These are phyloP conservation scores for Obelidium mucronatum DNA, from an alignment of 192 early-diverging fungal genomes.

Conservation along the genomic window DNA sequence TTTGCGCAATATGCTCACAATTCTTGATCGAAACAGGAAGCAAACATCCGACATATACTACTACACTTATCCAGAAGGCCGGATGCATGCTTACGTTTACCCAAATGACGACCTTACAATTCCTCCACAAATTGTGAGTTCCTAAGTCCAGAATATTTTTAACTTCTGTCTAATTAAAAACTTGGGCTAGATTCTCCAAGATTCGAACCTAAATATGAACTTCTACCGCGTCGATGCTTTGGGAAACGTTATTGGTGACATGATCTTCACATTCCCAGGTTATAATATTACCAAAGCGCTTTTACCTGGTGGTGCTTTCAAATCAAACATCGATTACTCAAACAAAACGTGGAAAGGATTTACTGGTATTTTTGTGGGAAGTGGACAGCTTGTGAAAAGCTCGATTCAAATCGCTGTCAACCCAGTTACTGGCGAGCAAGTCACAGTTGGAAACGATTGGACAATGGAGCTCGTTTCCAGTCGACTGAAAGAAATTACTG, in stretches of 20 bases:
- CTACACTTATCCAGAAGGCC: background rate
- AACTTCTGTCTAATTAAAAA: background rate
- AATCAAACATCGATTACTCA: background rate
- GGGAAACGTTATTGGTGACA: background rate
- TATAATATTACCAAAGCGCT: background rate
- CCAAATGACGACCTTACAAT: background rate
- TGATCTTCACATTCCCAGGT: background rate
- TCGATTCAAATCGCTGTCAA: constrained; percentile 2
- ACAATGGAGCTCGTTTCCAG: background rate
- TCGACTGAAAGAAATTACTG: background rate
- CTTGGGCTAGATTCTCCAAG: no score
- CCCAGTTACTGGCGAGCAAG: background rate
- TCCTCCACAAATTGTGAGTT: background rate
- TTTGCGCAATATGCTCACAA: background rate
- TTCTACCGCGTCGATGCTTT: background rate
- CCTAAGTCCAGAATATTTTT: background rate
- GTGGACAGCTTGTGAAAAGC: background rate
- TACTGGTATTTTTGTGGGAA: background rate
- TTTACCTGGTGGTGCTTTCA: background rate
- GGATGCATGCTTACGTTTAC: background rate
- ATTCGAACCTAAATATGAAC: no score
- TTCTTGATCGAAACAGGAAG: background rate
- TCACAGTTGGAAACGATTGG: constrained; percentile 11
- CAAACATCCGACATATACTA: background rate
- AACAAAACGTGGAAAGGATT: background rate